Conservation (phyloP, 106 monocot genomes). For the Dendrobium huoshanense region DNA sequence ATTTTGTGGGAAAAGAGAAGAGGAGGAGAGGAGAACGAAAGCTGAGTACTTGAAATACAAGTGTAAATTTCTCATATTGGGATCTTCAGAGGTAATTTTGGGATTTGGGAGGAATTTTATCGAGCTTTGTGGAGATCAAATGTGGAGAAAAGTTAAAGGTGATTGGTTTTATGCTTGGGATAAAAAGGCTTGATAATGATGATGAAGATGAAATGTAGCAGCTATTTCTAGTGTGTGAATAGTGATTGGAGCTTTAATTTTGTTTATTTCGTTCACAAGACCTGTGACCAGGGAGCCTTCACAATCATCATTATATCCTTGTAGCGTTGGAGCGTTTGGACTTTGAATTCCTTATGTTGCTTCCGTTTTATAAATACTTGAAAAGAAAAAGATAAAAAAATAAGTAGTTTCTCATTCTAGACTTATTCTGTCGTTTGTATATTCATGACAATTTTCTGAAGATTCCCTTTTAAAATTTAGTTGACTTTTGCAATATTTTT, state of each 20-base stretch:
- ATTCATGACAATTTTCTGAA: too few species aligned
- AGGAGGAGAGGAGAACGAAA: background rate
- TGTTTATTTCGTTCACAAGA: conserved; percentile 22
- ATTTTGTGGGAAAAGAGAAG: background rate
- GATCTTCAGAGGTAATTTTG: background rate
- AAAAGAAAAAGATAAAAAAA: too few species aligned
- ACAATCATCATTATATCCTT: conserved; percentile 13
- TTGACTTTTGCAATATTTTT: too few species aligned
- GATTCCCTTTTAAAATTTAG: too few species aligned
- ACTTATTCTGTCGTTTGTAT: too few species aligned
- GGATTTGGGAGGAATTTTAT: background rate
- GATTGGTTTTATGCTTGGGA: conserved; percentile 15
- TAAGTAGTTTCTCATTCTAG: too few species aligned
- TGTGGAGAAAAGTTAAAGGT: background rate
- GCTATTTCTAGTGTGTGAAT: conserved; percentile 13
- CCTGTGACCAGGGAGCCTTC: conserved; percentile 11
- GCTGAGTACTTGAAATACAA: conserved; percentile 3
- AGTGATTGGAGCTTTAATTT: background rate
- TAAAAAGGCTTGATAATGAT: conserved; percentile 23
- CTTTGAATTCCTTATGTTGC: conserved; percentile 10
- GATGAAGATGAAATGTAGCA: background rate
- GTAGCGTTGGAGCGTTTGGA: conserved; percentile 41
- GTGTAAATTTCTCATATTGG: conserved; percentile 9
- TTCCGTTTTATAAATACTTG: too few species aligned
- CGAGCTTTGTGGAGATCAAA: background rate